Base-by-base conservation (phyloP, 2,329 filamentous ascomycete genomes). In the Aspergillus melleus region DNA sequence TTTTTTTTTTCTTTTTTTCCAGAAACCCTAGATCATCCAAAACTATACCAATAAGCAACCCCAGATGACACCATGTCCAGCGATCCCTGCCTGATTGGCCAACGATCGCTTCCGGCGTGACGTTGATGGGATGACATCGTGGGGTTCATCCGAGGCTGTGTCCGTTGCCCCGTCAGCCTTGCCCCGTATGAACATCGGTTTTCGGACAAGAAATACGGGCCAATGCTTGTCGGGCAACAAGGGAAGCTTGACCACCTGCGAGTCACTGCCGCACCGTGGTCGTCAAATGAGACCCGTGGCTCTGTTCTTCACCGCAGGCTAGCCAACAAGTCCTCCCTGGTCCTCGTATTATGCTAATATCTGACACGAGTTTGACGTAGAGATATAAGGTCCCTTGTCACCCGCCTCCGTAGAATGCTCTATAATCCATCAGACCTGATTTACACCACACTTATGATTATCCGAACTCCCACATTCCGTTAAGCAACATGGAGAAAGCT, bases 161-260 rank as follows among this genome's bases (percentile, higher is more conserved):
- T 55, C 19, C 9, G 20, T 52, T 52, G 52, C 50, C 55, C 55
- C 42, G 24, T 49, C 36, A 59, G 57, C 57, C 52, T 54, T 59
- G 52, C 52, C 55, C 47, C 46, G 47, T 46, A 53, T n/a, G 11
- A 42, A 42, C 16, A 1, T 42, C 36, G 14, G 12, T 6, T 42
- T 16, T 42, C 36, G 36, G 36, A 42, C 36, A 42, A 42, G 36
- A 42, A 16, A 19, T 8, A 42, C 14, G 36, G 8, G 53, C 49
- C 22, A 52, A 29, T 49, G 49, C 10, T 32, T 42, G 16, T 32
- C 20, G 16, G 10, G 3, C 22, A 32, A 39, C 16, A 46, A 2
- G 30, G 30, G 32, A 55, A 52, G 57, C 57, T 59, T 55, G 19
- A 54, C 16, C 32, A n/a, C 30, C n/a, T 39, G 16, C 16, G 36